These are phyloP conservation scores for Penicillium brasilianum DNA, from an alignment of 2,329 filamentous ascomycete species.

Conservation along the genomic window DNA sequence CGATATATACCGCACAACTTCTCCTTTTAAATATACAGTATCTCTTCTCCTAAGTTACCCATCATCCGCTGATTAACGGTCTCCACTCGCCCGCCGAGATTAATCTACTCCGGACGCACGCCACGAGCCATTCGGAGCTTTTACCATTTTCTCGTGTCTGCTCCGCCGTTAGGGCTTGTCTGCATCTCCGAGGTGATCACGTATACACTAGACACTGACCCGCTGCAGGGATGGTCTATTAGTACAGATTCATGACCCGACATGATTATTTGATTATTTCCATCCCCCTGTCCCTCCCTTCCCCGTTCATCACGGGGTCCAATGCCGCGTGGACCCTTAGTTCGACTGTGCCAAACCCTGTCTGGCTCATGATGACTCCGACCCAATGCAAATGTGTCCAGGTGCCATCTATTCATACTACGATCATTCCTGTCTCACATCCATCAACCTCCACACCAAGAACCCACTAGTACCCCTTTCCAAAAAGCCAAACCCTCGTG, in stretches of 20 bases:
- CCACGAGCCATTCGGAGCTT: conserved; percentile 7
- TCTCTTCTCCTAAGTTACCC: no score
- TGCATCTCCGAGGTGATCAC: conserved; percentile 5
- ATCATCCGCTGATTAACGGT: no score
- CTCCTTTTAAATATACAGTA: no score
- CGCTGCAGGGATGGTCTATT: background rate
- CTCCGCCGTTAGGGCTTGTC: conserved; percentile 17
- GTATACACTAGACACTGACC: no score
- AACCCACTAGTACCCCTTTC: background rate
- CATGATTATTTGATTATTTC: background rate
- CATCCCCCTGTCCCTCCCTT: background rate
- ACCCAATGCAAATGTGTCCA: background rate
- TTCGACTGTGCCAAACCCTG: background rate
- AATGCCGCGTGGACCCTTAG: conserved; percentile 5
- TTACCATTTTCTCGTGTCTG: conserved; percentile 1
- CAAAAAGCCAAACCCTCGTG: background rate
- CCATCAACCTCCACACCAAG: background rate
- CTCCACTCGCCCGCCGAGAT: background rate
- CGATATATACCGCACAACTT: no score
- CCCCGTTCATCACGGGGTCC: conserved; percentile 10
- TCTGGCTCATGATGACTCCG: background rate
- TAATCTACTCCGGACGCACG: conserved; percentile 1
- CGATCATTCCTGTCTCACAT: background rate
- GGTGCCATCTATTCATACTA: no score
- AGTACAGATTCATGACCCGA: no score